A percentile compares a stretch with the other conserved stretches of the same genome.
Conservation (phyloP, 306 rosid species). For the Abrus precatorius region DNA sequence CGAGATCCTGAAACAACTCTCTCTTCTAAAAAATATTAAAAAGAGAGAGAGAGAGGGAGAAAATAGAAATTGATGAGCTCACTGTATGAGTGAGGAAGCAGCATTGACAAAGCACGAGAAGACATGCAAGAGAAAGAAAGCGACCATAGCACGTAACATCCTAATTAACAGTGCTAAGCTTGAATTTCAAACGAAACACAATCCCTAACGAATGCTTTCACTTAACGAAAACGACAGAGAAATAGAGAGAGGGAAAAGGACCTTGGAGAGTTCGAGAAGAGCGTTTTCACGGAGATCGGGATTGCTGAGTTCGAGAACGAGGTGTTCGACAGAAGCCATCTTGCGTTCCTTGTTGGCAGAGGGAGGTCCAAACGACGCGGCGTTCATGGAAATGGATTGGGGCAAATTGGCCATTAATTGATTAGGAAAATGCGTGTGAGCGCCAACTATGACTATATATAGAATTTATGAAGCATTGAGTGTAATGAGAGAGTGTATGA, state of each 20-base stretch:
- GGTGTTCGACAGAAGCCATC: slow-evolving; percentile 62
- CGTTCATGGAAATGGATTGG: slow-evolving; percentile 47
- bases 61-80: slow-evolving; percentile 35
- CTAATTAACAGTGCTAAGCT: background rate
- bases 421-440: background rate
- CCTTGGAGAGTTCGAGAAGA: slow-evolving; percentile 56
- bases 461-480: too few species aligned
- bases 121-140: slow-evolving; percentile 5
- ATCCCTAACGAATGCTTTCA: background rate
- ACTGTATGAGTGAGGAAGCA: slow-evolving; percentile 41
- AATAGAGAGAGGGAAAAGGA: background rate
- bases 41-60: background rate
- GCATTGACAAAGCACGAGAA: slow-evolving; percentile 32
- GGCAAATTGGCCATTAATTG: slow-evolving; percentile 9
- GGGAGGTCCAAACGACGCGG: slow-evolving; percentile 51
- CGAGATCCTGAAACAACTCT: slow-evolving; percentile 77
- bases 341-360: slow-evolving; percentile 52
- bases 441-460: background rate
- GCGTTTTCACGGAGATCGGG: slow-evolving; percentile 55
- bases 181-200: background rate
- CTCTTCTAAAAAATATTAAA: slow-evolving; percentile 64
- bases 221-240: too few species aligned
- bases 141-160: background rate
- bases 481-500: too few species aligned
- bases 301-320: slow-evolving; percentile 43